These are phyloP conservation scores for Chlorella sp. DNA, from an alignment of 139 green algal species.

Conservation along the genomic window DNA sequence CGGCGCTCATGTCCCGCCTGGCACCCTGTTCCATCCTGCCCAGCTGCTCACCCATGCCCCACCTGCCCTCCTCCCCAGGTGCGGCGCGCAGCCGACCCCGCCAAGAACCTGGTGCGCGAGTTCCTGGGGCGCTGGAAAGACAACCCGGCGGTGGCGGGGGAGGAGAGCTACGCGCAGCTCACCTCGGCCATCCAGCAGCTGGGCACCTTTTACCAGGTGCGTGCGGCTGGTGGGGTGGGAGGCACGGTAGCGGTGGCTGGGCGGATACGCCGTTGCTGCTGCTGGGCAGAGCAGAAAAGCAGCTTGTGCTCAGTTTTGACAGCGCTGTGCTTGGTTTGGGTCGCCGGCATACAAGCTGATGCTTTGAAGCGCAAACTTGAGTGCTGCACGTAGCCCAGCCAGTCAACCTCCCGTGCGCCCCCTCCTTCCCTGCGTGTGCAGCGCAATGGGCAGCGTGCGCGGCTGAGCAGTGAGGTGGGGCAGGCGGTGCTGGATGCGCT, in stretches of 20 bases:
- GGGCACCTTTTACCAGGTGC: constrained; percentile 40
- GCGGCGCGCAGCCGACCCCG: constrained; percentile 44
- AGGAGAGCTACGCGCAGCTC: constrained; percentile 26
- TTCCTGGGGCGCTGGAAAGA: constrained; percentile 38
- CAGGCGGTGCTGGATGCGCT: constrained; percentile 20
- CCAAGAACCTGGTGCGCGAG: constrained; percentile 41
- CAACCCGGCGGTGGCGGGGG: constrained; percentile 12
- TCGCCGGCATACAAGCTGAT: too few species aligned
- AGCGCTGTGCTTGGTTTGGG: too few species aligned
- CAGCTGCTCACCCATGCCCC: background rate
- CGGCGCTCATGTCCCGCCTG: too few species aligned
- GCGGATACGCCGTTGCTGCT: too few species aligned
- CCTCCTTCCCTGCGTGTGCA: background rate
- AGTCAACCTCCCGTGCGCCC: too few species aligned
- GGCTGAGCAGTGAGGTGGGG: constrained; percentile 21
- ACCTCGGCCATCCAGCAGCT: constrained; percentile 38
- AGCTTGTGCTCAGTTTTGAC: too few species aligned
- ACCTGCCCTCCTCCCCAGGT: constrained; percentile 15
- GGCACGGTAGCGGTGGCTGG: too few species aligned
- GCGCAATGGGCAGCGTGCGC: constrained; percentile 31
- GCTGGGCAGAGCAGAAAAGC: too few species aligned
- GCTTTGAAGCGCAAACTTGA: too few species aligned
- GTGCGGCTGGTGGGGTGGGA: too few species aligned
- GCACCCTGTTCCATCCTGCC: too few species aligned
- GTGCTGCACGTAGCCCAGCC: too few species aligned